Base-by-base conservation (phyloP, 1,139 yeast species). In the Scheffersomyces quercinus region DNA sequence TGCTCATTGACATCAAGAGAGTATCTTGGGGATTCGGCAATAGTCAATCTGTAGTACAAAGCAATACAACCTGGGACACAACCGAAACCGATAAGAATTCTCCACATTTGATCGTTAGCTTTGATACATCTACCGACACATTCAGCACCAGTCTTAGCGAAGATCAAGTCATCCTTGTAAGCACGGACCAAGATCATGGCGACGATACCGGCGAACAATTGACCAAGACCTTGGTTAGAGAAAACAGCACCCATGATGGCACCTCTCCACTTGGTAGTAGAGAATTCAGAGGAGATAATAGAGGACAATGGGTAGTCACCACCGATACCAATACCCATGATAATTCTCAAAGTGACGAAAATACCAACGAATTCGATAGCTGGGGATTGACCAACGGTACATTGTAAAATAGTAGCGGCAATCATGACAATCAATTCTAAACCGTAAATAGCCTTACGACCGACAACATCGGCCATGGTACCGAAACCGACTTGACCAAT, bases 221-320 rank as follows among this genome's bases (percentile, higher is more conserved):
- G 96, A 64, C 96, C 96, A 79, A 89, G 78, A 70, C 96, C 96
- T 74, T 88, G 96, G 72, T 87, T 88, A 43, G 96, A 91, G 67
- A 88, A 88, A 44, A 88, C 96, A 35, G 96, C 95, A 60, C 88
- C 88, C 96, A 88, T 88, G 57, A 88, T 87, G 52, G 96, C 95
- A 75, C 96, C 96, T 83, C 96, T 86, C 95, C 95, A 88, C 67
- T 85, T 88, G 56, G 95, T 88, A 46, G 95, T 86, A 31, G 96
- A 80, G 59, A 88, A 88, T 72, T 88, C 96, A 41, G 96, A 84
- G 9, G 95, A 85, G 56, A 88, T 88, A 66, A 88, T 85, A 35
- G 98, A 93, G 36, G 98, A 90, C 69, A 93, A 82, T 58, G 99
- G 99, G 71, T 93, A 93, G 73, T 93, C 99, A 79, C 98, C 99